Conservation (phyloP, 495 filamentous ascomycete genomes). For the Penicillium turbatum region DNA sequence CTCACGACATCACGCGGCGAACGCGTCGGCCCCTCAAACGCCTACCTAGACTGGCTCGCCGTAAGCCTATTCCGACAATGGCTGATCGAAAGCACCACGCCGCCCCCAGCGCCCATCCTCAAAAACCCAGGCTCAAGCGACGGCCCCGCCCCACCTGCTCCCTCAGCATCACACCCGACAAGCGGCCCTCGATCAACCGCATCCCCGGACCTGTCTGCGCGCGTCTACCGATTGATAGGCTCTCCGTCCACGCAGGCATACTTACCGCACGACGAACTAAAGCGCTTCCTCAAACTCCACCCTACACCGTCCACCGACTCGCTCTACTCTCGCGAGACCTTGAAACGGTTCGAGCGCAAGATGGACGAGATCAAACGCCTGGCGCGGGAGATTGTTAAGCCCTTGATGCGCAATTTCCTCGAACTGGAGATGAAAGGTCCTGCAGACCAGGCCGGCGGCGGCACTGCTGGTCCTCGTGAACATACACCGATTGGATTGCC, state of each 20-base stretch:
- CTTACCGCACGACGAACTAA: slow-evolving; percentile 78
- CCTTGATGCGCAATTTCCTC: slow-evolving; percentile 77
- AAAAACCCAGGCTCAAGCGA: slow-evolving; percentile 31
- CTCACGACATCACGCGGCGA: slow-evolving; percentile 77
- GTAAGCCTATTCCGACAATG: slow-evolving; percentile 83
- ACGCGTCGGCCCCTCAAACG: slow-evolving; percentile 68
- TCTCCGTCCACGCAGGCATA: slow-evolving; percentile 56
- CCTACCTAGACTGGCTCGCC: slow-evolving; percentile 83
- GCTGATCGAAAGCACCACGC: slow-evolving; percentile 81
- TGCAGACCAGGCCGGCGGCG: slow-evolving; percentile 9
- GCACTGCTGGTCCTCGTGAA: slow-evolving; percentile 7
- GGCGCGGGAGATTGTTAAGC: slow-evolving; percentile 77
- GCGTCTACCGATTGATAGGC: slow-evolving; percentile 69
- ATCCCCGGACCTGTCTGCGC: slow-evolving; percentile 43
- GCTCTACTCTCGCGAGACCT: slow-evolving; percentile 68
- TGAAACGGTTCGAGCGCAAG: slow-evolving; percentile 76
- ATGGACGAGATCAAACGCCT: slow-evolving; percentile 82
- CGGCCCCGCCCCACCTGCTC: slow-evolving; percentile 19
- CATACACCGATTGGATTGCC: slow-evolving; percentile 42
- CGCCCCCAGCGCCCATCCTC: slow-evolving; percentile 52
- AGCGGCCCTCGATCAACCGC: slow-evolving; percentile 17
- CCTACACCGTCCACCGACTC: slow-evolving; percentile 46
- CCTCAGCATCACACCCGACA: slow-evolving; percentile 26
- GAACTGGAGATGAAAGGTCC: slow-evolving; percentile 63
- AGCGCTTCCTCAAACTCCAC: slow-evolving; percentile 73